Evolutionary conservation across 176 grass and related monocot species (phyloP).

Genomic region (Ampelocalamus luodianensis): DNA sequence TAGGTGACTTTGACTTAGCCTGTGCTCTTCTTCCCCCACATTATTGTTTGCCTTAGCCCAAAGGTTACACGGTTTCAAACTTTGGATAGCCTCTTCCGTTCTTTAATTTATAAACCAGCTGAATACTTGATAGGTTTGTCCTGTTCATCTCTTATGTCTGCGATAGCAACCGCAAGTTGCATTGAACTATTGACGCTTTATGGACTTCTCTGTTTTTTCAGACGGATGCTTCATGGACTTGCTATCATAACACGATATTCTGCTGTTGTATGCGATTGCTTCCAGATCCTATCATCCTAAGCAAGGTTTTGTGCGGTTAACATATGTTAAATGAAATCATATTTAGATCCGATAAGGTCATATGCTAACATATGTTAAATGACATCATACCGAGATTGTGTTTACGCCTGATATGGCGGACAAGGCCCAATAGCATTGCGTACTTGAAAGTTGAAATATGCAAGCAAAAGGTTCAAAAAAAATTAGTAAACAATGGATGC

Average conservation of each 20-base stretch:
- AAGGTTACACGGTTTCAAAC: slow-evolving; percentile 33
- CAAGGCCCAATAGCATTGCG: too few species aligned
- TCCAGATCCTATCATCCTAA: not conserved
- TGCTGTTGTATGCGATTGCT: not conserved
- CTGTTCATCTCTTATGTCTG: not conserved
- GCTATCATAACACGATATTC: not conserved
- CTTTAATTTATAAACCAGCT: slow-evolving; percentile 42
- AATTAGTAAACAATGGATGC: not conserved
- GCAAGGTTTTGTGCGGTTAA: not conserved
- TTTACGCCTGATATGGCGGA: not conserved
- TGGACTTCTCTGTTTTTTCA: not conserved
- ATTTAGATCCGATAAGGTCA: not conserved
- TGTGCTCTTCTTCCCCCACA: slow-evolving; percentile 37
- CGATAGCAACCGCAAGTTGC: not conserved
- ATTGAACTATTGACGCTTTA: not conserved
- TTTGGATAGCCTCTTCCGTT: slow-evolving; percentile 33
- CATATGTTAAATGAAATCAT: not conserved
- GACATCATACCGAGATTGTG: not conserved
- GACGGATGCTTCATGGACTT: not conserved
- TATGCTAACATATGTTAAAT: not conserved
- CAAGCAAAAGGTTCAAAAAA: not conserved
- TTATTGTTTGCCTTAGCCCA: slow-evolving; percentile 39
- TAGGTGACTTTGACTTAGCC: slow-evolving; percentile 29
- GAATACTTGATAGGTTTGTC: slow-evolving; percentile 22
- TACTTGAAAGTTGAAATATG: not conserved